A percentile compares a stretch with the other conserved stretches of the same genome.
These are phyloP conservation scores for Neurospora tetrasperma DNA, from an alignment of 495 filamentous ascomycete species.

Conservation along the genomic window DNA sequence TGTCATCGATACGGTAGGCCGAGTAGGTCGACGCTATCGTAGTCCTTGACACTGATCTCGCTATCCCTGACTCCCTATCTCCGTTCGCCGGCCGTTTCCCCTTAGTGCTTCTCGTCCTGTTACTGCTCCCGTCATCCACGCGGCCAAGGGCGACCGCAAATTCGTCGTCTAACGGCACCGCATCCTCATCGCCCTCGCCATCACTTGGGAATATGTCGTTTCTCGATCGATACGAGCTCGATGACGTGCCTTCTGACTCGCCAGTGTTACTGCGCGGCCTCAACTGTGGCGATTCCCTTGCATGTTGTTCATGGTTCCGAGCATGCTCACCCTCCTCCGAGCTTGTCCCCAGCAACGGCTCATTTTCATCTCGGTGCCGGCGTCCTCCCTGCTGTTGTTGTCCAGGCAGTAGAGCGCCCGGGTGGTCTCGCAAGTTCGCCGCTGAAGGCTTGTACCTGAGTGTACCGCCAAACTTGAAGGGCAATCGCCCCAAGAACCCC, in stretches of 20 bases:
- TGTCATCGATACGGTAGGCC: constrained; percentile 20
- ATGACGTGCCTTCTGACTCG: constrained; percentile 62
- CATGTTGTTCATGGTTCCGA: constrained; percentile 7
- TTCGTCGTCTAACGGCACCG: constrained; percentile 86
- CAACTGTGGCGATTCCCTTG: constrained; percentile 30
- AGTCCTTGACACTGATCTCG: constrained; percentile 42
- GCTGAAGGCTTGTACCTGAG: constrained; percentile 83
- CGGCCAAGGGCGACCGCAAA: constrained; percentile 70
- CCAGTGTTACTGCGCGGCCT: constrained; percentile 70
- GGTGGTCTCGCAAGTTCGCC: constrained; percentile 85
- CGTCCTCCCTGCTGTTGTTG: constrained; percentile 39
- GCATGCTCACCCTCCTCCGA: constrained; percentile 35
- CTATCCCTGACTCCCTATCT: constrained; percentile 26
- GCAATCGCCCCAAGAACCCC: constrained; percentile 75
- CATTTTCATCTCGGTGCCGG: constrained; percentile 46
- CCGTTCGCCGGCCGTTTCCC: constrained; percentile 49
- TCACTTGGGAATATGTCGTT: constrained; percentile 92
- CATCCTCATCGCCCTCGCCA: constrained; percentile 79
- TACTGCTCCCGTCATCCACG: constrained; percentile 65
- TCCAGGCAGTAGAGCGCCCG: constrained; percentile 34
- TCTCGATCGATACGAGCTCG: constrained; percentile 84
- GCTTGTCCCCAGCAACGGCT: constrained; percentile 58
- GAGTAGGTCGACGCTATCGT: constrained; percentile 41
- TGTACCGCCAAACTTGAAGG: constrained; percentile 75
- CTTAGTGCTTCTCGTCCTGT: constrained; percentile 50